Evolutionary conservation across 2,329 filamentous ascomycete genomes (phyloP), one percentile per base, ranked within the genome.

Genomic region (Penicillium concentricum): DNA sequence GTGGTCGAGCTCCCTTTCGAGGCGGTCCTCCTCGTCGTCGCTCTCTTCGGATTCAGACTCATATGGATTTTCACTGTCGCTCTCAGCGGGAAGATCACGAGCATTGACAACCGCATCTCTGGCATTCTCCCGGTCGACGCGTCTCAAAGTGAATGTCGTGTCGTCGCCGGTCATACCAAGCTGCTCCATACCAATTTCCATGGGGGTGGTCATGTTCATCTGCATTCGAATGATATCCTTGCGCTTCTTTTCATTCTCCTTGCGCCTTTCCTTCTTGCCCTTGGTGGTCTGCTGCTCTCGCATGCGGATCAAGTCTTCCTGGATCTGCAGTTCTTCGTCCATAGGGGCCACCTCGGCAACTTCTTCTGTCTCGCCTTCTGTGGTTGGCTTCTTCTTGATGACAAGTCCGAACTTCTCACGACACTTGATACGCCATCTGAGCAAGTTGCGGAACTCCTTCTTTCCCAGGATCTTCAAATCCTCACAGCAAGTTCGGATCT

Each of bases 191-290:
- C 94, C 94, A 61, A 99, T 96, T 62, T 99, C 94, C 81, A 91
- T 94, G 8, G 94, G 94, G 0, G 92, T 90, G 2, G 88, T 88
- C 94, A 99, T 99, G 77, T 97, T 88, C 79, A 99, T 86, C 75
- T 99, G 94, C 88, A 99, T 89, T 34, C 94, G 87, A n/a, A 96
- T 82, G 58, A 97, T 91, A 63, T 97, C 94, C 66, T 90, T 94
- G 66, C 94, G 90, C 76, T 96, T 97, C 74, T 87, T 87, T 74
- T 99, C 94, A 63, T 99, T 99, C 58, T 96, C 92, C 67, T 84
- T 90, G 62, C 92, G 84, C 64, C 88, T 86, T 68, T 96, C 90
- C 66, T 91, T 88, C 78, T 92, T 95, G 75, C 87, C 93, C 66
- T 87, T 87, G 22, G 87, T 74, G 42, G 78, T 85, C 61, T 94